Evolutionary conservation across 2,329 filamentous ascomycete genomes (phyloP), one percentile per base, ranked within the genome.

Genomic region (Penicillium sp.): DNA sequence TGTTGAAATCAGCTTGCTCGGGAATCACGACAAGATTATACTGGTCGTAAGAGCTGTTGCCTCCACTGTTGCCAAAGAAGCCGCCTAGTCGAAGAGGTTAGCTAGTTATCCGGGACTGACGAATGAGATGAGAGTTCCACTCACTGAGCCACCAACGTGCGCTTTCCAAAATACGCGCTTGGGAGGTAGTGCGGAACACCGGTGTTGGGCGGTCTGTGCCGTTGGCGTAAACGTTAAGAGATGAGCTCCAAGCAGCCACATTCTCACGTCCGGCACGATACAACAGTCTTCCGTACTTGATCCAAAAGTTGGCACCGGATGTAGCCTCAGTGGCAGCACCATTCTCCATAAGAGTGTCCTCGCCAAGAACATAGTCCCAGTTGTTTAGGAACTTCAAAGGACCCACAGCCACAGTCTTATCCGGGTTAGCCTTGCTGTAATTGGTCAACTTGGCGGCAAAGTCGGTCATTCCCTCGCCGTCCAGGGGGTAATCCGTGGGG

Each of bases 91-190:
- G 33, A 49, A 35, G 1, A 17, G 4, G 35, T 66, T 21, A 64
- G 54, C 42, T 23, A 2, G 9, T 23, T 23, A 31, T 35, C 31
- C 13, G 7, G 31, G 27, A 17, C 6, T 38, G 21, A 6, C 4
- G 9, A 15, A 33, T 23, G 9, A 33, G 4, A 25, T n/a, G 12
- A 19, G 6, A 35, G 3, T 6, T 50, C 6, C 15, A 63, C 64
- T 58, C 46, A 77, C 41, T 82, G 76, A 67, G 83, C 70, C 70
- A 73, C 70, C 71, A 73, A 4, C 70, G 63, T 29, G 71, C 71
- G 61, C 79, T 82, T 68, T 85, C 83, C 57, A 80, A 66, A 43
- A 85, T 85, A 29, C 83, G 77, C 12, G 75, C 78, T 67, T 85
- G 82, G 41, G 76, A 75, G 0, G 83, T 85, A 0, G 82, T 84